These are phyloP conservation scores for Tardiomyces depauwii DNA, from an alignment of 1,139 yeast genomes.

Conservation along the genomic window DNA sequence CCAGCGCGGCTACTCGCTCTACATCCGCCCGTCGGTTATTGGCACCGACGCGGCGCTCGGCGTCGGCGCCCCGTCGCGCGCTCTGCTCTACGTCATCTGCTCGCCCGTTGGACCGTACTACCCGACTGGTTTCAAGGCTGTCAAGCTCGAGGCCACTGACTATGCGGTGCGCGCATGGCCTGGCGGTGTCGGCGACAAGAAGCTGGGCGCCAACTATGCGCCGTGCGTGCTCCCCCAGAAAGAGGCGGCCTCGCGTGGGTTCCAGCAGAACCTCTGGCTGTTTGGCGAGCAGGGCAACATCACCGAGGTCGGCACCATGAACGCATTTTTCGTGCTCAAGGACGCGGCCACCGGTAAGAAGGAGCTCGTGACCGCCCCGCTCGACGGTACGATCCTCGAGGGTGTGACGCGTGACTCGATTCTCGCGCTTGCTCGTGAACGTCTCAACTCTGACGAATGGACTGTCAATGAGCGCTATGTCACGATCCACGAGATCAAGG, in stretches of 20 bases:
- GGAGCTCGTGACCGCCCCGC: conserved; percentile 91
- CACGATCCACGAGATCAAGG: conserved; percentile 70
- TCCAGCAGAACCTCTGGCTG: conserved; percentile 92
- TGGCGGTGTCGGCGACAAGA: conserved; percentile 93
- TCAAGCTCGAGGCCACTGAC: conserved; percentile 85
- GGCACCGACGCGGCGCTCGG: conserved; percentile 87
- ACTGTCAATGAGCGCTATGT: conserved; percentile 67
- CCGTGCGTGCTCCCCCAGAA: conserved; percentile 86
- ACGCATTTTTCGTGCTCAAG: conserved; percentile 76
- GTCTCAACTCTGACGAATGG: conserved; percentile 68
- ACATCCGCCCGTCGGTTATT: conserved; percentile 87
- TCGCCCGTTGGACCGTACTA: conserved; percentile 93
- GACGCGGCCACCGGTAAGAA: conserved; percentile 61
- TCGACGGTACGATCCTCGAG: conserved; percentile 92
- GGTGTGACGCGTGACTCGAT: conserved; percentile 95
- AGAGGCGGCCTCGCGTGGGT: conserved; percentile 81
- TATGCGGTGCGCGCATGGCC: conserved; percentile 98
- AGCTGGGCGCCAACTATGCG: conserved; percentile 96
- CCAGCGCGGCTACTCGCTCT: conserved; percentile 79
- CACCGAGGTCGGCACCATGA: conserved; percentile 98
- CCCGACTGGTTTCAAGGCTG: conserved; percentile 89
- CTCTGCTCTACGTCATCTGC: conserved; percentile 73
- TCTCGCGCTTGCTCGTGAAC: conserved; percentile 61
- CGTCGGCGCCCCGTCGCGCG: conserved; percentile 68
- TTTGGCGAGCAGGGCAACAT: conserved; percentile 83